Base-by-base conservation (phyloP, 768 basidiomycete species). In the Suillus plorans region DNA sequence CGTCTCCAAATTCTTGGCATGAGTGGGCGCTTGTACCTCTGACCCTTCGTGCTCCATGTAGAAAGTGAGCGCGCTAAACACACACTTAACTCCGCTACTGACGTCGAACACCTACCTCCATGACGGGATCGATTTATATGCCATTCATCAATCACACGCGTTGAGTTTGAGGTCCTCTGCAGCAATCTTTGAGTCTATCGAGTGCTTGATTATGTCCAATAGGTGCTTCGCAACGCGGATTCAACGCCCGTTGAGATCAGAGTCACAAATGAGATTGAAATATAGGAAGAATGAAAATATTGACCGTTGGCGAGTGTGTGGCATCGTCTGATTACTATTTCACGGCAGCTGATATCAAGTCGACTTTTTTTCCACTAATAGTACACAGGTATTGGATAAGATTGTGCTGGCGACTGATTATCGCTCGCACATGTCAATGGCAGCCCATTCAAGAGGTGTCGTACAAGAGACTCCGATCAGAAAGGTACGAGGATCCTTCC, bases 61-160 rank as follows among this genome's bases (percentile, higher is more conserved):
- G 96, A 95, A 69, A 97, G 96, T 81, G 97, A 98, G 82, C 94
- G 95, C 80, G 97, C 95, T 62, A 99, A 99, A 87, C 91, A 97
- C 95, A 36, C 92, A 28, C 25, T 99, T 66, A 98, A 96, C 45
- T 97, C 95, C 59, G 94, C 95, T 64, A 89, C 96, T 55, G 91
- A 94, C 72, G 94, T 99, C 70, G 97, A 28, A 2, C 25, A 28
- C 97, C 79, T 2, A 28, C 25, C 25, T 97, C 68, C 97, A 86
- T 77, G 95, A 97, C 85, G 95, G 96, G 75, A 90, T 97, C 77
- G 95, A 98, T 81, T 97, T 98, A 83, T 97, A 28, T 28, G 25
- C 25, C 25, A 96, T 85, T 97, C 95, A 22, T 94, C 95, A 62
- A 87, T 99, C 76, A 99, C 97, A 73, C 95, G 97, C 83, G 95